These are phyloP conservation scores for Xylaria sp. DNA, from an alignment of 2,329 filamentous ascomycete genomes.

Conservation along the genomic window DNA sequence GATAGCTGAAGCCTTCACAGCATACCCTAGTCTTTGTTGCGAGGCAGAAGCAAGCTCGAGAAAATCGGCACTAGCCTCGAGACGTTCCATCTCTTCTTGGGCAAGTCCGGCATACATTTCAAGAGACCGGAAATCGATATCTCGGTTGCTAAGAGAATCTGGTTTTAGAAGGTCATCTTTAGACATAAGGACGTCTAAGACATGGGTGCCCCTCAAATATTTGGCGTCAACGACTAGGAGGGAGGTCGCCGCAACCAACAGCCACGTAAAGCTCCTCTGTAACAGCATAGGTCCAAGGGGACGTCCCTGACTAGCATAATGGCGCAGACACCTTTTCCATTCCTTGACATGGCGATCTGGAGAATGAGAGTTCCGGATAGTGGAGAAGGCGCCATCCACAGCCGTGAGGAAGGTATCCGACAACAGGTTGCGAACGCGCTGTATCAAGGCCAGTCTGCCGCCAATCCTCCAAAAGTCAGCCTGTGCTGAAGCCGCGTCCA, in stretches of 20 bases:
- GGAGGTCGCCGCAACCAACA: slow-evolving; percentile 82
- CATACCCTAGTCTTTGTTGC: slow-evolving; percentile 87
- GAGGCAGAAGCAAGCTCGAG: slow-evolving; percentile 84
- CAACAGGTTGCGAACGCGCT: slow-evolving; percentile 76
- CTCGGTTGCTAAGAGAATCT: slow-evolving; percentile 55
- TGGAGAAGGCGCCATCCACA: slow-evolving; percentile 90
- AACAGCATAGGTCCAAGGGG: slow-evolving; percentile 92
- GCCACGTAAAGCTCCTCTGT: slow-evolving; percentile 86
- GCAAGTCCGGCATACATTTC: slow-evolving; percentile 77
- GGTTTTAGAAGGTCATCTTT: slow-evolving; percentile 62
- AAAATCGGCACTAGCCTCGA: slow-evolving; percentile 93
- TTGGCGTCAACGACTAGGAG: slow-evolving; percentile 74
- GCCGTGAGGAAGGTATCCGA: slow-evolving; percentile 87
- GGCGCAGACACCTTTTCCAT: slow-evolving; percentile 87
- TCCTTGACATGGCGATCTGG: slow-evolving; percentile 76
- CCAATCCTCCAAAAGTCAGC: slow-evolving; percentile 82
- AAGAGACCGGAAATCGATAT: slow-evolving; percentile 66
- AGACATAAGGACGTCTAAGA: slow-evolving; percentile 79
- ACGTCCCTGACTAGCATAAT: slow-evolving; percentile 81
- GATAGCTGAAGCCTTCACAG: slow-evolving; percentile 84
- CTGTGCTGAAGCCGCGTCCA: slow-evolving; percentile 82
- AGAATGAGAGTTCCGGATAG: slow-evolving; percentile 81
- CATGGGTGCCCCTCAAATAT: slow-evolving; percentile 69
- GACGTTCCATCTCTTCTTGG: slow-evolving; percentile 82
- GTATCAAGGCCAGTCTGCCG: slow-evolving; percentile 78